phyloP scores from a whole-genome alignment of 2,329 filamentous ascomycete genomes.

The Penicillium psychrosexuale region DNA sequence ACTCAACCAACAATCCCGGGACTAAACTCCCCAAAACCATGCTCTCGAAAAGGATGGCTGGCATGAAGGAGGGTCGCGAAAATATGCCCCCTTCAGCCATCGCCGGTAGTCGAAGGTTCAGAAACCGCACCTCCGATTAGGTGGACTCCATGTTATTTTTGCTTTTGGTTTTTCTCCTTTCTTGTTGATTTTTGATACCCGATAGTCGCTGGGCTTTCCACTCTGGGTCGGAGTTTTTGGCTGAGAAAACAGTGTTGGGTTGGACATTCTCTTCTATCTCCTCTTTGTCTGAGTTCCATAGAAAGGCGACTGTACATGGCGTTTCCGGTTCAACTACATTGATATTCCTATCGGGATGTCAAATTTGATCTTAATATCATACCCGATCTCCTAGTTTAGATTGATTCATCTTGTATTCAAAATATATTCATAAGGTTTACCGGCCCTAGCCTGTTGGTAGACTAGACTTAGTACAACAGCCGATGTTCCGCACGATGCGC shows the following conservation, averaged over 20 bases:
- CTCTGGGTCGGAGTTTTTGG: constrained; percentile 20
- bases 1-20: constrained; percentile 26
- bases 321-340: not conserved
- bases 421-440: not conserved
- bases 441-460: not conserved
- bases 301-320: constrained; percentile 2
- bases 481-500: not conserved
- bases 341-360: not conserved
- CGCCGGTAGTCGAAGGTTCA: constrained; percentile 29
- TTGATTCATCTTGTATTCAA: not conserved
- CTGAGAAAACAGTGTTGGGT: constrained; percentile 13
- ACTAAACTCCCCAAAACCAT: constrained; percentile 46
- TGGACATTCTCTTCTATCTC: constrained; percentile 13
- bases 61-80: constrained; percentile 47
- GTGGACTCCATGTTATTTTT: not conserved
- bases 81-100: constrained; percentile 37
- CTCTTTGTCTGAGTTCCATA: constrained; percentile 9
- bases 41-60: constrained; percentile 37
- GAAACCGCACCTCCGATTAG: constrained; percentile 30
- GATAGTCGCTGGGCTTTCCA: constrained; percentile 19
- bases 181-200: constrained; percentile 23
- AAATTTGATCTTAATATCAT: constrained; percentile 7
- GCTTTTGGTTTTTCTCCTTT: constrained; percentile 5
- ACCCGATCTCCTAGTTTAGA: not conserved
- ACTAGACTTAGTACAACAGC: not conserved